These are phyloP conservation scores for Naumovozyma castellii DNA, from an alignment of 805 yeast genomes.

Conservation along the genomic window DNA sequence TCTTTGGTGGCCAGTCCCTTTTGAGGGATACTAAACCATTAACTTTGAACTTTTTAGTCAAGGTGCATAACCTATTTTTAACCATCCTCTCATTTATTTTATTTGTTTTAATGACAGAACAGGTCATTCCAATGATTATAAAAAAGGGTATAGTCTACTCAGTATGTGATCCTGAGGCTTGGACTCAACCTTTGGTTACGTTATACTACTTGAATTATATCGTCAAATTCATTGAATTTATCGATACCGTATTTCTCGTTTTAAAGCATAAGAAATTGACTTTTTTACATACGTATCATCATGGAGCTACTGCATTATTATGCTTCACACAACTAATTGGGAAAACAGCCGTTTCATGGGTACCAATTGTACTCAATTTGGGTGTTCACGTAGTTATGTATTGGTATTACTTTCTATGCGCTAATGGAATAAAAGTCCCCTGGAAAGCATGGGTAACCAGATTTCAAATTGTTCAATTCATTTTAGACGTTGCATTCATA, in stretches of 20 bases:
- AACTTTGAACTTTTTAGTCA: conserved; percentile 66
- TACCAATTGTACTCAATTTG: conserved; percentile 79
- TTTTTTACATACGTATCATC: conserved; percentile 92
- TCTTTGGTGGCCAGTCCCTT: conserved; percentile 75
- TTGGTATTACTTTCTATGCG: conserved; percentile 90
- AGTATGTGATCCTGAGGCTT: conserved; percentile 67
- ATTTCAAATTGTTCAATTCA: conserved; percentile 87
- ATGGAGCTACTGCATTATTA: conserved; percentile 92
- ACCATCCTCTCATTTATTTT: conserved; percentile 60
- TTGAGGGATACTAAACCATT: conserved; percentile 53
- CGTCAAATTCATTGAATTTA: conserved; percentile 78
- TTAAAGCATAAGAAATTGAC: conserved; percentile 85
- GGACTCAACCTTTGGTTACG: conserved; percentile 75
- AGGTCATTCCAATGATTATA: conserved; percentile 67
- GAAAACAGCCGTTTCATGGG: conserved; percentile 88
- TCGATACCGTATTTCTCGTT: conserved; percentile 87
- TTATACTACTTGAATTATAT: conserved; percentile 86
- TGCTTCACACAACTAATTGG: conserved; percentile 93
- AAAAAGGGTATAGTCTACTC: conserved; percentile 74
- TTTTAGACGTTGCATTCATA: conserved; percentile 81
- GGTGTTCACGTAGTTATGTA: conserved; percentile 95
- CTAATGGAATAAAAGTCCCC: conserved; percentile 93
- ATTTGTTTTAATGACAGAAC: conserved; percentile 69
- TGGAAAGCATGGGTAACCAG: conserved; percentile 99
- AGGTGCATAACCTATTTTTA: conserved; percentile 71